Percentiles rank a stretch among this genome's conserved stretches.
Evolutionary conservation across 225 moss, liverwort and hornwort genomes (phyloP).

Genomic region (Thuidium tamariscinum): DNA sequence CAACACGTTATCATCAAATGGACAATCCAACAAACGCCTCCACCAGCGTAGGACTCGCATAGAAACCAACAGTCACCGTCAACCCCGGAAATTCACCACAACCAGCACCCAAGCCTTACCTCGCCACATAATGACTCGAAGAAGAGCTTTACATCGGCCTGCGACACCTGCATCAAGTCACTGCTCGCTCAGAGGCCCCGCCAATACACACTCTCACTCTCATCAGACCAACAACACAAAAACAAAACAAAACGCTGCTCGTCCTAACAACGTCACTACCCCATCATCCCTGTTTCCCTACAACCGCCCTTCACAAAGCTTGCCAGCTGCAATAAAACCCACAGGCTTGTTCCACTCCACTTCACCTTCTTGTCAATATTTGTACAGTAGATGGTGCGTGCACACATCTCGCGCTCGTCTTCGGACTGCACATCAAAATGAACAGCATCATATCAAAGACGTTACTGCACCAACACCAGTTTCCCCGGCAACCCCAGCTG

Average conservation of each 20-base stretch:
- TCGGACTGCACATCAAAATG: constrained; percentile 52
- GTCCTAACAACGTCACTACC: background rate
- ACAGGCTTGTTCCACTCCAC: constrained; percentile 42
- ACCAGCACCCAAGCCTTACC: background rate
- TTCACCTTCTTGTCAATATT: constrained; percentile 99
- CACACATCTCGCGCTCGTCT: constrained; percentile 98
- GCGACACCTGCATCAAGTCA: constrained; percentile 92
- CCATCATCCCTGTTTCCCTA: background rate
- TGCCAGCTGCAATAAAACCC: background rate
- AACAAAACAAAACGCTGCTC: background rate
- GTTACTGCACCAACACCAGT: background rate
- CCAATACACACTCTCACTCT: background rate
- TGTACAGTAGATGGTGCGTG: constrained; percentile 96
- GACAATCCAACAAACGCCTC: background rate
- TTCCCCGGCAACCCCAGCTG: background rate
- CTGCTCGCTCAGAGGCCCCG: constrained; percentile 41
- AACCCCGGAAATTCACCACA: background rate
- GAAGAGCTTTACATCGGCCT: constrained; percentile 98
- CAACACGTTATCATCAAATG: background rate
- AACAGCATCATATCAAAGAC: background rate
- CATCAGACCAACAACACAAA: background rate
- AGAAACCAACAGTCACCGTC: background rate
- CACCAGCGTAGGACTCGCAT: background rate
- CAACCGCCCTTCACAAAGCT: background rate
- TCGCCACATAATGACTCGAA: constrained; percentile 95